Percentiles rank a stretch among this genome's conserved stretches.
Evolutionary conservation across 805 yeast genomes (phyloP).

Genomic region (Zygosaccharomyces pseudorouxii): DNA sequence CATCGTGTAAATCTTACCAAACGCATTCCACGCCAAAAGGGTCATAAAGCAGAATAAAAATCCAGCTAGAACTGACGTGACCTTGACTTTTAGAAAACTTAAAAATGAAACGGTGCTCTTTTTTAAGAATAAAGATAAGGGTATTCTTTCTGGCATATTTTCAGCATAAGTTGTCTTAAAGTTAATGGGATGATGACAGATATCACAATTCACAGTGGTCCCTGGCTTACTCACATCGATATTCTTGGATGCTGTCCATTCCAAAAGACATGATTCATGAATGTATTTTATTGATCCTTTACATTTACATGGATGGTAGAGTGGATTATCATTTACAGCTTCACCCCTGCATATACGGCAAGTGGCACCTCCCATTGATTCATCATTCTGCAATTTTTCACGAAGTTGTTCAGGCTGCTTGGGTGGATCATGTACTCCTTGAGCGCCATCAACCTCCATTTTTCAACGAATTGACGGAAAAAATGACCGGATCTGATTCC

Average conservation of each 20-base stretch:
- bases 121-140: constrained; percentile 44
- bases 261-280: constrained; percentile 86
- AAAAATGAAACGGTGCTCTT: constrained; percentile 34
- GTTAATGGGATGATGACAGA: constrained; percentile 72
- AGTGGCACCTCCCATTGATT: constrained; percentile 30
- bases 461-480: background rate
- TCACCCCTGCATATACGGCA: constrained; percentile 96
- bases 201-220: constrained; percentile 71
- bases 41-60: constrained; percentile 46
- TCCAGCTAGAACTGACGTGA: constrained; percentile 26
- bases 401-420: background rate
- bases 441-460: constrained; percentile 5
- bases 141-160: constrained; percentile 61
- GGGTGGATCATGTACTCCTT: background rate
- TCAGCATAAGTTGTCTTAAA: constrained; percentile 63
- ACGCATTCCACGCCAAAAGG: constrained; percentile 55
- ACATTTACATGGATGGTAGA: constrained; percentile 90
- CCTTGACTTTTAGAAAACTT: constrained; percentile 13
- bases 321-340: constrained; percentile 69
- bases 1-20: constrained; percentile 52
- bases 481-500: background rate
- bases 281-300: constrained; percentile 89
- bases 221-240: constrained; percentile 32
- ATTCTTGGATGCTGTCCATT: constrained; percentile 61
- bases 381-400: background rate